Conservation (phyloP, 2,329 filamentous ascomycete species). For the Bertia moriformis region DNA sequence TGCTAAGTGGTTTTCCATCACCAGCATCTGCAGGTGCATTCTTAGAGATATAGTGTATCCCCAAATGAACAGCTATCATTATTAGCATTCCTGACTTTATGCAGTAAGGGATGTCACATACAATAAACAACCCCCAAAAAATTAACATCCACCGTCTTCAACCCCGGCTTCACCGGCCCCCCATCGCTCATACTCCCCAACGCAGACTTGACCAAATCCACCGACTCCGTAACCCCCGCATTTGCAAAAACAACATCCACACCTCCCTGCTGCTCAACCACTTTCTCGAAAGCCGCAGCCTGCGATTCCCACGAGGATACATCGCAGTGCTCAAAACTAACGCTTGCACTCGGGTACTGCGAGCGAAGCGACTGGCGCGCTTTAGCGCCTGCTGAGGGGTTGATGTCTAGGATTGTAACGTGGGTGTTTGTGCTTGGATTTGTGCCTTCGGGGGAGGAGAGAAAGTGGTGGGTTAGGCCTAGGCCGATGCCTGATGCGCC, state of each 20-base stretch:
- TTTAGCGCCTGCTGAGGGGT: background rate
- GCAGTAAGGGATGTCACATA: conserved; percentile 8
- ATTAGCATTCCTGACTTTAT: conserved; percentile 2
- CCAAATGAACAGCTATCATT: conserved; percentile 28
- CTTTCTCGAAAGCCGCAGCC: conserved; percentile 15
- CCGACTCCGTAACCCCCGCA: conserved; percentile 29
- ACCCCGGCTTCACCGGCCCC: conserved; percentile 16
- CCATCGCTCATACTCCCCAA: conserved; percentile 11
- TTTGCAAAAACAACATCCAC: conserved; percentile 33
- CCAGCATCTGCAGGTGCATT: conserved; percentile 16
- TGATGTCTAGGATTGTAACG: conserved; percentile 4
- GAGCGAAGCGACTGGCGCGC: conserved; percentile 9
- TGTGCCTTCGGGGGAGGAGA: conserved; percentile 11
- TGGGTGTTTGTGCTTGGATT: too few species aligned
- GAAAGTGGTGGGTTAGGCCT: conserved; percentile 15
- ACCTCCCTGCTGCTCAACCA: conserved; percentile 14
- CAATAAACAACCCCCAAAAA: conserved; percentile 25
- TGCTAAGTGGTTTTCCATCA: conserved; percentile 6
- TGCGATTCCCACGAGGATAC: conserved; percentile 19
- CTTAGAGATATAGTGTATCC: conserved; percentile 31
- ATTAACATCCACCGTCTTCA: conserved; percentile 19
- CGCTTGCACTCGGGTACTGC: conserved; percentile 10
- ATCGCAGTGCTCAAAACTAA: conserved; percentile 14
- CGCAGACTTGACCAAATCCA: too few species aligned
- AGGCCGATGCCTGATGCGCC: conserved; percentile 20